These are phyloP conservation scores for Pisolithus thermaeus DNA, from an alignment of 1,284 basidiomycete genomes.

Conservation along the genomic window DNA sequence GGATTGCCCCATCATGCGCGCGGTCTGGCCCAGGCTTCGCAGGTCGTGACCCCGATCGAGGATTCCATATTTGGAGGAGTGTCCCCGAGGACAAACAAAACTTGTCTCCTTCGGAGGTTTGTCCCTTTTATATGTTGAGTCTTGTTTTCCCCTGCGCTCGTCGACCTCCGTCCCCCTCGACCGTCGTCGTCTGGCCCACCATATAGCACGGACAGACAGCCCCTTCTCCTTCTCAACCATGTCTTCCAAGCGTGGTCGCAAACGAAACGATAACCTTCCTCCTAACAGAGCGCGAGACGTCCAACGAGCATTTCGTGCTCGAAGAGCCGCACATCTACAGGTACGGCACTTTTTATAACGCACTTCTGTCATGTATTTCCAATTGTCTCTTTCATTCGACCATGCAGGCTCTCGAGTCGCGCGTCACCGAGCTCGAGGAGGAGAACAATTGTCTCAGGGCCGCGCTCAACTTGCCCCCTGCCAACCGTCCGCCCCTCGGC, in stretches of 20 bases:
- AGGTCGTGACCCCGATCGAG: slow-evolving; percentile 31
- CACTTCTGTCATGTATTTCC: slow-evolving; percentile 30
- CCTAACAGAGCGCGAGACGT: slow-evolving; percentile 90
- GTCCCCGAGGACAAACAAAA: slow-evolving; percentile 31
- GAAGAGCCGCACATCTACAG: slow-evolving; percentile 84
- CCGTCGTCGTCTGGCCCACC: slow-evolving; percentile 5
- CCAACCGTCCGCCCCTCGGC: slow-evolving; percentile 63
- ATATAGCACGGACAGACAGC: slow-evolving; percentile 7
- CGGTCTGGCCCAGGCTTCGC: slow-evolving; percentile 29
- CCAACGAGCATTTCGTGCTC: slow-evolving; percentile 86
- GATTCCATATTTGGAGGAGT: slow-evolving; percentile 30
- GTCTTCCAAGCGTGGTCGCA: slow-evolving; percentile 85
- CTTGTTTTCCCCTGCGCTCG: slow-evolving; percentile 29
- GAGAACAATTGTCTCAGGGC: slow-evolving; percentile 78
- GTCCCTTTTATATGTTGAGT: slow-evolving; percentile 36
- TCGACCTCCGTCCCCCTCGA: slow-evolving; percentile 20
- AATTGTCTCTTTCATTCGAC: slow-evolving; percentile 33
- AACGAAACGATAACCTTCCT: slow-evolving; percentile 87
- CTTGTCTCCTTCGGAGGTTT: slow-evolving; percentile 22
- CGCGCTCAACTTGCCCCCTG: slow-evolving; percentile 70
- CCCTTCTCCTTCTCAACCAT: slow-evolving; percentile 31
- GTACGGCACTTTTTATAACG: slow-evolving; percentile 39
- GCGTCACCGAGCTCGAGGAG: slow-evolving; percentile 78
- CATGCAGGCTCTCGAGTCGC: slow-evolving; percentile 69
- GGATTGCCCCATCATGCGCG: slow-evolving; percentile 24